These are phyloP conservation scores for Stentor coeruleus DNA, from an alignment of 73 alveolate species.

Conservation along the genomic window DNA sequence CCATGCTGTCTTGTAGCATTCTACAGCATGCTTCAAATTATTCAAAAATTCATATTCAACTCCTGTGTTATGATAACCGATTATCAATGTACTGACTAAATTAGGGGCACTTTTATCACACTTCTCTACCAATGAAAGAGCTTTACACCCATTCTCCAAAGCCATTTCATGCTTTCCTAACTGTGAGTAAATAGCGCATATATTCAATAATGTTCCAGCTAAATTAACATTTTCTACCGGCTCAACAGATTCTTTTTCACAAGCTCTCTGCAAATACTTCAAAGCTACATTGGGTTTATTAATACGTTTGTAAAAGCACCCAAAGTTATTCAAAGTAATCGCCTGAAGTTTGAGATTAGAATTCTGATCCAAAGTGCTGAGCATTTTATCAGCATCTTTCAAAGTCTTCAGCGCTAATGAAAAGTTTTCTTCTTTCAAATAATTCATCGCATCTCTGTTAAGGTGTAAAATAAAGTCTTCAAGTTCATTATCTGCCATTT, in stretches of 20 bases:
- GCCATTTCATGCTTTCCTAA: conserved; percentile 67
- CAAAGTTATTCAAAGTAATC: neutral
- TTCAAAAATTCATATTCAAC: conserved; percentile 51
- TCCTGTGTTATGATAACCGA: conserved; percentile 56
- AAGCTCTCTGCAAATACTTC: neutral
- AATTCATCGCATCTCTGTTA: neutral
- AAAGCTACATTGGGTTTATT: conserved; percentile 8
- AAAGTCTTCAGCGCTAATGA: neutral
- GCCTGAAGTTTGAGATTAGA: neutral
- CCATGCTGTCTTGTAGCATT: conserved; percentile 3
- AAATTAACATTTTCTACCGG: neutral
- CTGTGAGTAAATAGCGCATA: conserved; percentile 54
- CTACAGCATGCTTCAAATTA: neutral
- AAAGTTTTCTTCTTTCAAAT: neutral
- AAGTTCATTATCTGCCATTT: neutral
- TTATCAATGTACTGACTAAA: conserved; percentile 39
- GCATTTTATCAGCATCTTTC: neutral
- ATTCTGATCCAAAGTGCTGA: neutral
- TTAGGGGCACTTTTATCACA: neutral
- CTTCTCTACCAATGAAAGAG: neutral
- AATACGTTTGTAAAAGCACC: conserved; percentile 7
- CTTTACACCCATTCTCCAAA: conserved; percentile 40
- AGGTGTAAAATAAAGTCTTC: neutral
- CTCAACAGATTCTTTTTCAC: neutral
- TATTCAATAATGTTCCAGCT: conserved; percentile 31